Evolutionary conservation across 768 basidiomycete genomes (phyloP).

Genomic region (Hygrophorus pudorinus): DNA sequence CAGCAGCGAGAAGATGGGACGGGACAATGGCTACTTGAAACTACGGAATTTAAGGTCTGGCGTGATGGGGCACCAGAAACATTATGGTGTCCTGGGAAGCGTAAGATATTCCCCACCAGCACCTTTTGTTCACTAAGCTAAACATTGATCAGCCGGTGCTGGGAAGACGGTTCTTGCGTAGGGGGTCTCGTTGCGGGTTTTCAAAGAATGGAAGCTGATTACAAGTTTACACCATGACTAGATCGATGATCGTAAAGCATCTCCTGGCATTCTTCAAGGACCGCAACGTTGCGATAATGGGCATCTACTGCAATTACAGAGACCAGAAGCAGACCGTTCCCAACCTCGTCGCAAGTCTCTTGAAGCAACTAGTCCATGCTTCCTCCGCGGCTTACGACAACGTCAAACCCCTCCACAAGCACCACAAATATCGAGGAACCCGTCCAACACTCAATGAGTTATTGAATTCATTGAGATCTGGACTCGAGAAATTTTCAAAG

Average conservation of each 20-base stretch:
- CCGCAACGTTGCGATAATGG: background rate
- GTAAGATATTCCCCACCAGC: slow-evolving; percentile 2
- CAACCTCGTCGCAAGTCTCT: background rate
- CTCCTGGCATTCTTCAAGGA: background rate
- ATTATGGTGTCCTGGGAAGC: slow-evolving; percentile 9
- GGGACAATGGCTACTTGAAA: slow-evolving; percentile 6
- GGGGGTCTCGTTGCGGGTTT: background rate
- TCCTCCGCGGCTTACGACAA: background rate
- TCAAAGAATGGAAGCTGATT: background rate
- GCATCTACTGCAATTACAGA: slow-evolving; percentile 1
- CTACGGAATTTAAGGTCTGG: slow-evolving; percentile 2
- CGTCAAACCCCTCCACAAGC: background rate
- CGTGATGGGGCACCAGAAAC: background rate
- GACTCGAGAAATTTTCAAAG: background rate
- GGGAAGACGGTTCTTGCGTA: slow-evolving; percentile 10
- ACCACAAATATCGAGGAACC: background rate
- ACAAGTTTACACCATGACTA: background rate
- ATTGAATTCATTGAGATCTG: background rate
- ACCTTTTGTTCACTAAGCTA: background rate
- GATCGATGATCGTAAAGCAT: slow-evolving; percentile 1
- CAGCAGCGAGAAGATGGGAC: slow-evolving; percentile 1
- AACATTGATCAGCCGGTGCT: slow-evolving; percentile 5
- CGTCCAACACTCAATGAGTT: slow-evolving; percentile 1
- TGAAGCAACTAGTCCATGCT: slow-evolving; percentile 3
- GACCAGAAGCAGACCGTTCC: slow-evolving; percentile 1